phyloP scores from a whole-genome alignment of 352 stramenopile species.

The Pilasporangium apinafurcum region DNA sequence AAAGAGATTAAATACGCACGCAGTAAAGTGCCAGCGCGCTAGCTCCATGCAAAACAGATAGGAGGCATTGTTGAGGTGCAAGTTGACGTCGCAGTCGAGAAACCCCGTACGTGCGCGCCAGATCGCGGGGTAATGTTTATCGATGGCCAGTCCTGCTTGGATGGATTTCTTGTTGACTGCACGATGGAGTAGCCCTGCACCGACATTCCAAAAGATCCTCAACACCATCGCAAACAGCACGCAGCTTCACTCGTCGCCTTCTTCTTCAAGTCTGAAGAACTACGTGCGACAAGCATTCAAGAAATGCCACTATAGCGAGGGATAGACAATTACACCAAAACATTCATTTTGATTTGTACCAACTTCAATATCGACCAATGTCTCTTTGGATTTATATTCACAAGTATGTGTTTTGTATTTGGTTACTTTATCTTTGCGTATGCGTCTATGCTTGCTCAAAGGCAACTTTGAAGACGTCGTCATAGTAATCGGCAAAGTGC shows the following conservation, averaged over 20 bases:
- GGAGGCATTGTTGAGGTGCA: constrained; percentile 83
- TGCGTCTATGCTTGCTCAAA: constrained; percentile 82
- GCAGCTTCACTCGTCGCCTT: no score
- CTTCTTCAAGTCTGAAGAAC: no score
- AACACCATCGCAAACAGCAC: constrained; percentile 64
- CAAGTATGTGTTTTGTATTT: no score
- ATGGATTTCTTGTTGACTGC: constrained; percentile 45
- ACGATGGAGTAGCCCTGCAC: constrained; percentile 41
- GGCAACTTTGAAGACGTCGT: constrained; percentile 93
- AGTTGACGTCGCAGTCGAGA: constrained; percentile 82
- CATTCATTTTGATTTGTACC: no score
- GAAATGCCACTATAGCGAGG: no score
- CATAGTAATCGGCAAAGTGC: constrained; percentile 96
- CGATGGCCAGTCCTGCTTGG: constrained; percentile 44
- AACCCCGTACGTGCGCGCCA: constrained; percentile 60
- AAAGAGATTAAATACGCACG: constrained; percentile 24
- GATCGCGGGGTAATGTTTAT: constrained; percentile 55
- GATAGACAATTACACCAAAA: no score
- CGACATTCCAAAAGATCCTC: constrained; percentile 64
- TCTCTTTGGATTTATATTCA: no score
- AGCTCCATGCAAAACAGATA: constrained; percentile 85
- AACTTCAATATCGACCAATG: no score
- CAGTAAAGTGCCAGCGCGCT: constrained; percentile 74
- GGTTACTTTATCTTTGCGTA: no score
- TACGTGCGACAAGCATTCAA: no score